Conservation (phyloP, 148 eudicot genomes). For the Spergularia marina region DNA sequence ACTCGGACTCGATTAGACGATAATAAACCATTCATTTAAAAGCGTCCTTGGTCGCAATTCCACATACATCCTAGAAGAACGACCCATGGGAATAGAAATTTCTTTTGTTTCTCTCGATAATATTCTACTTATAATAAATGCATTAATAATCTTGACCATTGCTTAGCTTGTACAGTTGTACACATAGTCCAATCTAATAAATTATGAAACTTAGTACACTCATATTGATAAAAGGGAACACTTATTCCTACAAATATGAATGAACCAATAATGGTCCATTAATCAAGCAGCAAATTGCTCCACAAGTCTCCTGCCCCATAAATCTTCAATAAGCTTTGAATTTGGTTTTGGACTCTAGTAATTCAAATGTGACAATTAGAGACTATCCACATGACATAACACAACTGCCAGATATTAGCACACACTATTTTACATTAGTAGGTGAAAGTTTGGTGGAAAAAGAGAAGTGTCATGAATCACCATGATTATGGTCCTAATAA, state of each 20-base stretch:
- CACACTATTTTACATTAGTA: neutral
- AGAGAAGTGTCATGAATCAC: neutral
- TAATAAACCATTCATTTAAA: neutral
- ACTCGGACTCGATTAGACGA: neutral
- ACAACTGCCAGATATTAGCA: neutral
- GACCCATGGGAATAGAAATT: neutral
- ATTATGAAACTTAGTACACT: neutral
- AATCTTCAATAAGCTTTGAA: neutral
- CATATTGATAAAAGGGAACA: neutral
- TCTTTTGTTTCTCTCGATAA: conserved; percentile 6
- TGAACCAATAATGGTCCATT: conserved; percentile 16
- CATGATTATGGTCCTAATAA: too few relatives aligned
- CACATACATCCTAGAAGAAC: neutral
- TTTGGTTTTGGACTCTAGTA: conserved; percentile 8
- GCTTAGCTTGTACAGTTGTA: neutral
- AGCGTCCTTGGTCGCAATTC: neutral
- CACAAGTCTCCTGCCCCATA: conserved; percentile 18
- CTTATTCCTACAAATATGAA: neutral
- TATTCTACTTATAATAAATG: neutral
- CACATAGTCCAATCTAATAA: neutral
- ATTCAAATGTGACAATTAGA: neutral
- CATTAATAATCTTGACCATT: neutral
- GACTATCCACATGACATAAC: conserved; percentile 1
- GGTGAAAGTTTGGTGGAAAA: conserved; percentile 8
- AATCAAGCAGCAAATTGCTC: conserved; percentile 29